phyloP scores from a whole-genome alignment of 2,329 filamentous ascomycete genomes.

The Rhinocladiella similis region DNA sequence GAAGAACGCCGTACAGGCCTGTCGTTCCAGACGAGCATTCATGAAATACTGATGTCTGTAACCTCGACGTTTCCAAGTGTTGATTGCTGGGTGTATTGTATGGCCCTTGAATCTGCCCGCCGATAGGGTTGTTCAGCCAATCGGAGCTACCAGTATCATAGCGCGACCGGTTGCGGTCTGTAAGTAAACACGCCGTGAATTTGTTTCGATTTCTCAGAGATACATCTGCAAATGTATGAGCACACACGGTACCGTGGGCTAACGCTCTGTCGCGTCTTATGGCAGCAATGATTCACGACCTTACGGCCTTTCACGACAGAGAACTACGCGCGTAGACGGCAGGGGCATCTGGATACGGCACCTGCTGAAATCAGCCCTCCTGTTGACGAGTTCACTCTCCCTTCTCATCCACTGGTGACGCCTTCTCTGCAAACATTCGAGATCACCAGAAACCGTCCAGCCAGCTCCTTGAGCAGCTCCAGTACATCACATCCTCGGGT shows the following conservation, averaged over 20 bases:
- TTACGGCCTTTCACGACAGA: conserved; percentile 3
- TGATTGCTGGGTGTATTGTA: background rate
- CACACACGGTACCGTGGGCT: background rate
- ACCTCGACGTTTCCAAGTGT: background rate
- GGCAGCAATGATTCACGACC: conserved; percentile 9
- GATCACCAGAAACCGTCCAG: background rate
- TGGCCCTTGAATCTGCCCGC: background rate
- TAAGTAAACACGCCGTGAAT: conserved; percentile 12
- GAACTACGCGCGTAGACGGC: background rate
- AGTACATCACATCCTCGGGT: background rate
- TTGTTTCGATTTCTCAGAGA: conserved; percentile 14
- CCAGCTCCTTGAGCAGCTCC: no score
- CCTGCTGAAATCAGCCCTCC: conserved; percentile 16
- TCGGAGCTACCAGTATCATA: conserved; percentile 2
- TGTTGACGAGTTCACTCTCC: background rate
- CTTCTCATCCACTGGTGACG: background rate
- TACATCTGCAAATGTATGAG: background rate
- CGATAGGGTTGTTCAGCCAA: conserved; percentile 1
- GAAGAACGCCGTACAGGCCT: no score
- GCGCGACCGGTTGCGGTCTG: background rate
- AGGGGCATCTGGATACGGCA: conserved; percentile 14
- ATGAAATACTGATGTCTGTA: no score
- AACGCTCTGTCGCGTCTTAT: background rate
- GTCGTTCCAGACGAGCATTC: no score
- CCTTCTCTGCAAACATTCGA: background rate